A percentile compares a stretch with the other conserved stretches of the same genome.
These are phyloP conservation scores for Erodium maritimum DNA, from an alignment of 345 rosid species.

Conservation along the genomic window DNA sequence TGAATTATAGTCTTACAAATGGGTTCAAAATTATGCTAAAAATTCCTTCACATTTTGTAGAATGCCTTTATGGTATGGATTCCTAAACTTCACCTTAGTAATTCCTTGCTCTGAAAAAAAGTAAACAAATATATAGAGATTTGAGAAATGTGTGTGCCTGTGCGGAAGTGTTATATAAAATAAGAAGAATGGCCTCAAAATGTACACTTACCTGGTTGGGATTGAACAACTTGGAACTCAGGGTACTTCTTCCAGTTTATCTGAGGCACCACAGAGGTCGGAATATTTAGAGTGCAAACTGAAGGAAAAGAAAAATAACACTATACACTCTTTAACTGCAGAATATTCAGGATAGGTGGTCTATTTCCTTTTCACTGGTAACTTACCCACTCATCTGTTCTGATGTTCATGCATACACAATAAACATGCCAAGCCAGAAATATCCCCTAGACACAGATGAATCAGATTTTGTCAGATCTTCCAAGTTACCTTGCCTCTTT, in stretches of 20 bases:
- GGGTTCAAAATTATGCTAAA: background rate
- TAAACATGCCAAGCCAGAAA: constrained; percentile 51
- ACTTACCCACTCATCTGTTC: constrained; percentile 72
- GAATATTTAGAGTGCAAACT: background rate
- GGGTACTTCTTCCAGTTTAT: constrained; percentile 57
- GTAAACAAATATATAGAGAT: background rate
- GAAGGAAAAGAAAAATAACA: background rate
- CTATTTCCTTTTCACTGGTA: background rate
- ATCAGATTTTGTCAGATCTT: no score
- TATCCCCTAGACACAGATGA: constrained; percentile 23
- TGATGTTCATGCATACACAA: constrained; percentile 50
- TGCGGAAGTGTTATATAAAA: background rate
- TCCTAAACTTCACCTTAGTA: constrained; percentile 17
- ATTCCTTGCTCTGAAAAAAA: constrained; percentile 22
- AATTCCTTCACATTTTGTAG: constrained; percentile 33
- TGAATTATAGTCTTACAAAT: no score
- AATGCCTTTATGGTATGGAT: constrained; percentile 46
- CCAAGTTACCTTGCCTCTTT: background rate
- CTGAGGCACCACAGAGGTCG: constrained; percentile 14
- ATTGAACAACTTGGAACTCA: constrained; percentile 32
- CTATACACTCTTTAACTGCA: no score
- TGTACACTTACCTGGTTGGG: constrained; percentile 27
- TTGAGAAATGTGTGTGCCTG: background rate
- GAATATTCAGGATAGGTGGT: background rate
- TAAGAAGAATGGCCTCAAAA: background rate